Conservation (phyloP, 2,329 filamentous ascomycete species). For the Phaeosphaeriaceae sp. region DNA sequence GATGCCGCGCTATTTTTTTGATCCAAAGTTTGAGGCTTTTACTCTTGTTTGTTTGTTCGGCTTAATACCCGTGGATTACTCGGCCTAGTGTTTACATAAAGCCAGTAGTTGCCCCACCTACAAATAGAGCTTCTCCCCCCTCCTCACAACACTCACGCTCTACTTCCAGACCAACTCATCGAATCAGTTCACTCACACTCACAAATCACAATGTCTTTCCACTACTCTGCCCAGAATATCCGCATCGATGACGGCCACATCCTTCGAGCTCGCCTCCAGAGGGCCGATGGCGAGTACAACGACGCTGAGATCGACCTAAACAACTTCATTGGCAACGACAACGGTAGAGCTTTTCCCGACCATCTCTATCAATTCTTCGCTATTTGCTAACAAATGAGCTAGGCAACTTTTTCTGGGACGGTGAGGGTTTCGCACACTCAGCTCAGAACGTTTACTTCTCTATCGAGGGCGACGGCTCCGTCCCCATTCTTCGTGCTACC, state of each 20-base stretch:
- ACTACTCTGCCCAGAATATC: slow-evolving; percentile 55
- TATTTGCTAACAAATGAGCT: neutral
- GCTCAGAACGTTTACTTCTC: slow-evolving; percentile 56
- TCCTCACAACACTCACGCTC: neutral
- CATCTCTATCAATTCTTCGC: too few species aligned
- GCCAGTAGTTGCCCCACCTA: slow-evolving; percentile 1
- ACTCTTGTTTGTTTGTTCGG: neutral
- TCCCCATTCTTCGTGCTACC: slow-evolving; percentile 61
- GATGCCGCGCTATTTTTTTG: neutral
- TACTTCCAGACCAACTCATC: neutral
- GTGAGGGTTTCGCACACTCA: slow-evolving; percentile 55
- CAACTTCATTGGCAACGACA: slow-evolving; percentile 58
- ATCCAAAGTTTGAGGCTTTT: neutral
- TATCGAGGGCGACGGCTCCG: slow-evolving; percentile 58
- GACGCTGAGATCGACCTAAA: slow-evolving; percentile 60
- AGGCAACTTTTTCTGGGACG: slow-evolving; percentile 57
- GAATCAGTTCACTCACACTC: neutral
- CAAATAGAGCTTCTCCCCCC: neutral
- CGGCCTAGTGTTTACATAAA: slow-evolving; percentile 12
- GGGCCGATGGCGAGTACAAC: slow-evolving; percentile 52
- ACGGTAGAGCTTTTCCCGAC: slow-evolving; percentile 48
- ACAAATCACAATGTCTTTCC: slow-evolving; percentile 51
- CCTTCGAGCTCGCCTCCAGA: slow-evolving; percentile 53
- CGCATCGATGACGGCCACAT: slow-evolving; percentile 59
- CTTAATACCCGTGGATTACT: neutral